Evolutionary conservation across 108 stramenopile species (phyloP).

Genomic region (Discostella stelligeroides): DNA sequence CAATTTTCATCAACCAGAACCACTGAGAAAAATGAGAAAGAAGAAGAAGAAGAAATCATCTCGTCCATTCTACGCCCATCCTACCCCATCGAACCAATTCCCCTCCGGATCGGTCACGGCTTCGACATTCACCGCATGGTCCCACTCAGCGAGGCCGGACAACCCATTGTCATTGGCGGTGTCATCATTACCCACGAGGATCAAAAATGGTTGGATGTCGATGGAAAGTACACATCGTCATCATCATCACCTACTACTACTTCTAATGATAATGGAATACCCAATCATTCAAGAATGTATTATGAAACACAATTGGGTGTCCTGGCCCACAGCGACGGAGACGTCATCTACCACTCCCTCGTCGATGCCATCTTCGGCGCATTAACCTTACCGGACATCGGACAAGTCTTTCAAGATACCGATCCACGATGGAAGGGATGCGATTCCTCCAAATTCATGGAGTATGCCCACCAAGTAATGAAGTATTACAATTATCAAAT

Average conservation of each 20-base stretch:
- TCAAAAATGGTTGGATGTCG: conserved; percentile 86
- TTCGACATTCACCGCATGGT: conserved; percentile 97
- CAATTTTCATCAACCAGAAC: neutral
- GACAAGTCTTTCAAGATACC: conserved; percentile 94
- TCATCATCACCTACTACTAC: conserved; percentile 70
- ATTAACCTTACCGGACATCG: conserved; percentile 90
- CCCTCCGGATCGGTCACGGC: conserved; percentile 92
- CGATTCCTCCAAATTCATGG: conserved; percentile 94
- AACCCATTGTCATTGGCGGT: conserved; percentile 92
- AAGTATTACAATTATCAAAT: conserved; percentile 78
- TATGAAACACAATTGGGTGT: conserved; percentile 86
- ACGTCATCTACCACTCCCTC: conserved; percentile 93
- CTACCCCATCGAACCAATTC: conserved; percentile 82
- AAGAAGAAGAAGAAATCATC: conserved; percentile 21
- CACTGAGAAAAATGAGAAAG: conserved; percentile 2
- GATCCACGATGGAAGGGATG: conserved; percentile 95
- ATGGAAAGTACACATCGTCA: conserved; percentile 75
- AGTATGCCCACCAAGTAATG: conserved; percentile 89
- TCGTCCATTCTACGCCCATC: conserved; percentile 58
- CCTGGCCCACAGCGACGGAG: conserved; percentile 94
- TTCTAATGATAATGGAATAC: too few species aligned
- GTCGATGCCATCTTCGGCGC: conserved; percentile 96
- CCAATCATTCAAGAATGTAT: too few species aligned
- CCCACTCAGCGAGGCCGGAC: conserved; percentile 81
- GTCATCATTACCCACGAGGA: conserved; percentile 81